A percentile compares a stretch with the other conserved stretches of the same genome.
These are phyloP conservation scores for Salvia sclarea DNA, from an alignment of 305 asterid species.

Conservation along the genomic window DNA sequence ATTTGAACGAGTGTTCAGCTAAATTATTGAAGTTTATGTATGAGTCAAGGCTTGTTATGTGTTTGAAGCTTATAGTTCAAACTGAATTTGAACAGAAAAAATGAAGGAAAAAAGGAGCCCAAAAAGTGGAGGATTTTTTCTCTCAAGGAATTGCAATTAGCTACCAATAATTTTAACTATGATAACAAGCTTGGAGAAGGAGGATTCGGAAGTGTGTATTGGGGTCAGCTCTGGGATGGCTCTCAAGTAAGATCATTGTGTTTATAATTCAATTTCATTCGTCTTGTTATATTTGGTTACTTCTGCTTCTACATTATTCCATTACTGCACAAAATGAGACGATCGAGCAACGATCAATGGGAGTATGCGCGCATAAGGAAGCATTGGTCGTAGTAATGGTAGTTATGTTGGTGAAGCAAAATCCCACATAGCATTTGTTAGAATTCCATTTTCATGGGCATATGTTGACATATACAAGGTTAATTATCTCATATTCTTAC, in stretches of 20 bases:
- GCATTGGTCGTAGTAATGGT: background rate
- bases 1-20: background rate
- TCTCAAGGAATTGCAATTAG: conserved; percentile 82
- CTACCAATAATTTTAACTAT: conserved; percentile 86
- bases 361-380: background rate
- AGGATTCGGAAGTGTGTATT: conserved; percentile 90
- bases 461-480: background rate
- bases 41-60: background rate
- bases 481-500: background rate
- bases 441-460: background rate
- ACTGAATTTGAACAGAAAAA: conserved; percentile 48
- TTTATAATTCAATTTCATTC: background rate
- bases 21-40: background rate
- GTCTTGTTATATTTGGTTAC: background rate
- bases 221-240: conserved; percentile 99
- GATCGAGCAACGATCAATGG: background rate
- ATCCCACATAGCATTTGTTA: background rate
- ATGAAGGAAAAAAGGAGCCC: conserved; percentile 56
- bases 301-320: conserved; percentile 15
- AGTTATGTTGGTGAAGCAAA: background rate
- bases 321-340: background rate
- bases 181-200: conserved; percentile 98
- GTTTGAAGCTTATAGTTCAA: conserved; percentile 4
- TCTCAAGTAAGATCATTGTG: conserved; percentile 63
- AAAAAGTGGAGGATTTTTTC: conserved; percentile 79